A percentile compares a stretch with the other conserved stretches of the same genome.
Evolutionary conservation across 106 monocot genomes (phyloP).

Genomic region (Acorus calamus): DNA sequence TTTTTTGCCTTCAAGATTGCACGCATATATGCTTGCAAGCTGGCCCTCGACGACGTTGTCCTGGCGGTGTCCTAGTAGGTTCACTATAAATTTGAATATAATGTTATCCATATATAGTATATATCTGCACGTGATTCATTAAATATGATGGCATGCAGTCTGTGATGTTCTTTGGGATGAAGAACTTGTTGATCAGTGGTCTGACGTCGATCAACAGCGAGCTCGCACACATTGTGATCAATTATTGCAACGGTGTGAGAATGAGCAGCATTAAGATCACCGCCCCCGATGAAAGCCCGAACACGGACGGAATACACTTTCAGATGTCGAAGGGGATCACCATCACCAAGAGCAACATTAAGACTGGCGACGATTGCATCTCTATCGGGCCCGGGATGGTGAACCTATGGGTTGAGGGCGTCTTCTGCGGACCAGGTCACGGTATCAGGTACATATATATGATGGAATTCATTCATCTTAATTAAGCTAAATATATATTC

Average conservation of each 20-base stretch:
- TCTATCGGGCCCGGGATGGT: slow-evolving; percentile 28
- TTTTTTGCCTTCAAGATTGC: no score
- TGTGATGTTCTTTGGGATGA: slow-evolving; percentile 13
- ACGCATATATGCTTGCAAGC: no score
- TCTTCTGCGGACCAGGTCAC: slow-evolving; percentile 39
- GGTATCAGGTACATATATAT: slow-evolving; percentile 20
- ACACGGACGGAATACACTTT: slow-evolving; percentile 53
- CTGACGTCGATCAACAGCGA: slow-evolving; percentile 27
- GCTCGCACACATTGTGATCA: slow-evolving; percentile 28
- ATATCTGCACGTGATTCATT: not conserved
- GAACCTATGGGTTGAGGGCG: slow-evolving; percentile 21
- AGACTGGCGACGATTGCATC: slow-evolving; percentile 51
- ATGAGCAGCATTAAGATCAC: slow-evolving; percentile 8
- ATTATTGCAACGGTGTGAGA: slow-evolving; percentile 12
- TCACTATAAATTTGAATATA: no score
- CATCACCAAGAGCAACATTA: slow-evolving; percentile 13
- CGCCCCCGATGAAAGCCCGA: slow-evolving; percentile 35
- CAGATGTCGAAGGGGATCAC: slow-evolving; percentile 17
- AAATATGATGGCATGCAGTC: slow-evolving; percentile 15
- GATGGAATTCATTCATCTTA: not conserved
- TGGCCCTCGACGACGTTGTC: no score
- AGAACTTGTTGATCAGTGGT: slow-evolving; percentile 16
- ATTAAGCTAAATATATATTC: no score
- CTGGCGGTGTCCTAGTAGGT: no score
- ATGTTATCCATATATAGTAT: no score